Conservation (phyloP, 805 yeast genomes). For the Kazachstania africana region DNA sequence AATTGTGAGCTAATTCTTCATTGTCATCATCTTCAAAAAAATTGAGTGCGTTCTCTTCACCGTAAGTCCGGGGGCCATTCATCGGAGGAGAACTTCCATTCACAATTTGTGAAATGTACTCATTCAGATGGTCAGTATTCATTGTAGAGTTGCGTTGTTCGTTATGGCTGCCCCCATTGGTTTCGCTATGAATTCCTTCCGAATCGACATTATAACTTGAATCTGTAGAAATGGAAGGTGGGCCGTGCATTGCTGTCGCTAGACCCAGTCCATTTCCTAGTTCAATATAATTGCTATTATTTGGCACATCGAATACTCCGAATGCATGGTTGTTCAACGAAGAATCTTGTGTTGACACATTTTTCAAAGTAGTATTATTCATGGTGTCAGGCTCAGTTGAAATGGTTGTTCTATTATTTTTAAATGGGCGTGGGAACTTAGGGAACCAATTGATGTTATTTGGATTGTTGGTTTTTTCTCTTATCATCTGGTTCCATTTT, state of each 20-base stretch:
- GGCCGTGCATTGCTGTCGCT: slow-evolving; percentile 25
- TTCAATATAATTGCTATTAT: background rate
- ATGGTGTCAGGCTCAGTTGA: background rate
- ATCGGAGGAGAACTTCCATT: slow-evolving; percentile 11
- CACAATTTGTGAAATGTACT: slow-evolving; percentile 18
- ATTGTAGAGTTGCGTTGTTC: slow-evolving; percentile 3
- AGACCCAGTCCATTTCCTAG: slow-evolving; percentile 28
- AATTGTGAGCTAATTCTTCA: too few relatives aligned
- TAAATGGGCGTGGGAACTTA: background rate
- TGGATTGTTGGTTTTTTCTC: slow-evolving; percentile 3
- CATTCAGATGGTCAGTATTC: slow-evolving; percentile 10
- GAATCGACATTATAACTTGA: slow-evolving; percentile 23
- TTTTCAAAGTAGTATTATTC: background rate
- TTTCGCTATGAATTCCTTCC: too few relatives aligned
- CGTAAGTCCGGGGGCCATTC: too few relatives aligned
- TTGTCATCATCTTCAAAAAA: too few relatives aligned
- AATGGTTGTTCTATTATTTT: background rate
- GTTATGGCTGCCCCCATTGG: background rate
- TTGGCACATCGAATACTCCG: background rate
- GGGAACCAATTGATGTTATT: background rate
- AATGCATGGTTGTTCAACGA: background rate
- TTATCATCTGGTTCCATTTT: slow-evolving; percentile 27
- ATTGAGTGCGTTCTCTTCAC: too few relatives aligned
- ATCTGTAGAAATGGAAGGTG: slow-evolving; percentile 29
- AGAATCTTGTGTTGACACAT: background rate